These are phyloP conservation scores for Passiflora organensis DNA, from an alignment of 345 rosid genomes.

Conservation along the genomic window DNA sequence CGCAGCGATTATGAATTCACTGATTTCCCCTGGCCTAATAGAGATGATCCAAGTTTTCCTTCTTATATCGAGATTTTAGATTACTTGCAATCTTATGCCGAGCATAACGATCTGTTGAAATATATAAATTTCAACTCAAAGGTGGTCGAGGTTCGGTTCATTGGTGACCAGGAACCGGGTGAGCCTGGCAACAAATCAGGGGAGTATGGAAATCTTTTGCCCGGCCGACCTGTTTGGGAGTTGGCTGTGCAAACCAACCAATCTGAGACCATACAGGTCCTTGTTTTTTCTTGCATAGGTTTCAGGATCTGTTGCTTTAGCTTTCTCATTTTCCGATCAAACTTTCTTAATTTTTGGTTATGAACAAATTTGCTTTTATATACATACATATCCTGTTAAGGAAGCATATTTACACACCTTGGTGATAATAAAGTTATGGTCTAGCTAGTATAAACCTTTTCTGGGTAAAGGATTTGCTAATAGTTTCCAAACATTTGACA, in stretches of 20 bases:
- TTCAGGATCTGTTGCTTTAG: background rate
- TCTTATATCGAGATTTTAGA: constrained; percentile 56
- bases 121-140: constrained; percentile 56
- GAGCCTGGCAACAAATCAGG: constrained; percentile 12
- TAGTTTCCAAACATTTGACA: too few species aligned
- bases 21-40: constrained; percentile 79
- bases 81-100: constrained; percentile 70
- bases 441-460: too few species aligned
- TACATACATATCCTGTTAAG: too few species aligned
- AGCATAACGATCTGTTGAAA: constrained; percentile 60
- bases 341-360: too few species aligned
- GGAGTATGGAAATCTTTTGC: constrained; percentile 36
- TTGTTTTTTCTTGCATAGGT: background rate
- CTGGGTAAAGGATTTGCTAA: too few species aligned
- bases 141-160: constrained; percentile 59
- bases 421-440: too few species aligned
- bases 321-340: too few species aligned
- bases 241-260: constrained; percentile 54
- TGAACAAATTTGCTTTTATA: too few species aligned
- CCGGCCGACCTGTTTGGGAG: constrained; percentile 76
- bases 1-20: constrained; percentile 73
- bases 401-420: too few species aligned
- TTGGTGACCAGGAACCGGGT: constrained; percentile 30
- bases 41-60: constrained; percentile 67
- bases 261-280: constrained; percentile 57